Base-by-base conservation (phyloP, 139 green algal genomes). In the Closterium sp. region DNA sequence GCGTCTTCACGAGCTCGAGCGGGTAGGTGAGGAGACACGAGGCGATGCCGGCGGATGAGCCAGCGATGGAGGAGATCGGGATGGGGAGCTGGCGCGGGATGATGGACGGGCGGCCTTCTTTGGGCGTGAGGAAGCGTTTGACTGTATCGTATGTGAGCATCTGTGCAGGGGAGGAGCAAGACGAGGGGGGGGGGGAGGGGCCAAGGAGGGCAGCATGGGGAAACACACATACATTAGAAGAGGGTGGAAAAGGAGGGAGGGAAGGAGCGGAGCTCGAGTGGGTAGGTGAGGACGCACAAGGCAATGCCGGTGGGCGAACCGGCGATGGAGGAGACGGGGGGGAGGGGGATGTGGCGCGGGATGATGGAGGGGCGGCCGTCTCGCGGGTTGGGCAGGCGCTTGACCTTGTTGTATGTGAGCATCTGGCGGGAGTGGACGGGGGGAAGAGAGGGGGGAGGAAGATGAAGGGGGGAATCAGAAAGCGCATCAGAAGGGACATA, bases 1-100 rank as follows among this genome's bases (percentile, higher is more conserved):
- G 70, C n/a, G 91, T 94, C 70, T 94, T 94, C 3, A 94, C 70
- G 42, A 94, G 91, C 88, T 94, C 91, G 3, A 94, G 91, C 7
- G 91, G 91, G 86, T 94, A 94, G 9, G 91, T 94, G 38, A 42
- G n/a, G 11, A 94, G 42, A 7, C 31, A 87, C 2, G 91, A 94
- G 13, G 84, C 70, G 10, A 94, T 88, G 32, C 91, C 91, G 19
- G 91, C 91, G 13, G 88, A 89, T 10, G 91, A 88, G 27, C 91
- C 91, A 5, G 91, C 91, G 19, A 94, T 70, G 79, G 91, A 31
- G 24, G 91, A 70, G 34, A 94, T 38, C 11, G 91, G 91, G 30
- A 94, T 29, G 27, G 29, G 70, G 32, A 91, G 21, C 19, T n/a
- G 90, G 29, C 27, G 27, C 87, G 87, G 30, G 28, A 62, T 22